A percentile compares a stretch with the other conserved stretches of the same genome.
Evolutionary conservation across 176 grass and related monocot species (phyloP).

Genomic region (Canna indica): DNA sequence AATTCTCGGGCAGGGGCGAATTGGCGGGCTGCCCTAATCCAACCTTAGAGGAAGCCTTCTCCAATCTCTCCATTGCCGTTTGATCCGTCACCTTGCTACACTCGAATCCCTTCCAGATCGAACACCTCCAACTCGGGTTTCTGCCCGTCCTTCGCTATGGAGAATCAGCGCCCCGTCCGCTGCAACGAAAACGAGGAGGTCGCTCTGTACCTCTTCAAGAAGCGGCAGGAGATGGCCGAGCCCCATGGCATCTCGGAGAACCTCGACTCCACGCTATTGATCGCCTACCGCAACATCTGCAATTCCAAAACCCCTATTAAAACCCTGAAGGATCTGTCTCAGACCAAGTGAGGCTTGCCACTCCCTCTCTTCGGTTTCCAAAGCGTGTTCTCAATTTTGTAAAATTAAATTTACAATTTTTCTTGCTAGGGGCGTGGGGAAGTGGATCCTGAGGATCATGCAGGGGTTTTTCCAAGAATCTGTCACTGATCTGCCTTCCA

Average conservation of each 20-base stretch:
- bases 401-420: neutral
- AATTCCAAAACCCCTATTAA: conserved; percentile 48
- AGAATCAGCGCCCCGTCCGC: conserved; percentile 24
- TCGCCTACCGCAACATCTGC: conserved; percentile 57
- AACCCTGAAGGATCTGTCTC: conserved; percentile 59
- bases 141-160: conserved; percentile 5
- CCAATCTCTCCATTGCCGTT: too few species aligned
- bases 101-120: neutral
- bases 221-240: conserved; percentile 56
- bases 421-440: conserved; percentile 49
- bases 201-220: conserved; percentile 39
- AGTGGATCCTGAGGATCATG: conserved; percentile 56
- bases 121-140: neutral
- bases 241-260: conserved; percentile 41
- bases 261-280: conserved; percentile 41
- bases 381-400: neutral
- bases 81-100: neutral
- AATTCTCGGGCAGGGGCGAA: too few species aligned
- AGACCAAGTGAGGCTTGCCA: conserved; percentile 44
- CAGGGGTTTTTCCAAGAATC: conserved; percentile 50
- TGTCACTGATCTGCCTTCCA: conserved; percentile 19
- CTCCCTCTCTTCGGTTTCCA: neutral
- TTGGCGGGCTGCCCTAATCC: neutral
- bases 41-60: neutral
- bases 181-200: conserved; percentile 67